Conservation (phyloP, 2,329 filamentous ascomycete genomes). For the Aureobasidium musti region DNA sequence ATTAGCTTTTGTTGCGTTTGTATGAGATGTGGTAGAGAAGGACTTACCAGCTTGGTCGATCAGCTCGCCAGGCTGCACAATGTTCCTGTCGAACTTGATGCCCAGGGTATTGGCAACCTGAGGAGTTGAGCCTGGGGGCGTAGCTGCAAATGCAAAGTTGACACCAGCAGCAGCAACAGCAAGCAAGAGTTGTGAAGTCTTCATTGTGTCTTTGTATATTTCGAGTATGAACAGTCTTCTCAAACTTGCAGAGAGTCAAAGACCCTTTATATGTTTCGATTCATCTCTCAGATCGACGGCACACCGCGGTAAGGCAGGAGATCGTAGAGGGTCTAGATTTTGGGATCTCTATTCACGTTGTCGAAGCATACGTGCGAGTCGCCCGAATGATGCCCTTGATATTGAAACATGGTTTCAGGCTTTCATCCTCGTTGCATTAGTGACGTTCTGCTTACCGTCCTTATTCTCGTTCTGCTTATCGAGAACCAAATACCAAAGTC, state of each 20-base stretch:
- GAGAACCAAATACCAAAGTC: too few species aligned
- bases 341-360: too few species aligned
- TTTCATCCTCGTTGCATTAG: too few species aligned
- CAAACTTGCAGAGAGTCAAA: not conserved
- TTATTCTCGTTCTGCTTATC: too few species aligned
- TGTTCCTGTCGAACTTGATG: not conserved
- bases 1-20: too few species aligned
- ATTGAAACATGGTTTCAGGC: too few species aligned
- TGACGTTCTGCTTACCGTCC: too few species aligned
- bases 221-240: not conserved
- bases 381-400: too few species aligned
- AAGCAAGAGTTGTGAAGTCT: conserved; percentile 6
- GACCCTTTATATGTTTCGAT: not conserved
- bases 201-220: not conserved
- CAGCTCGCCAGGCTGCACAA: conserved; percentile 4
- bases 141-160: not conserved
- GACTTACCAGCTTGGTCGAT: conserved; percentile 6
- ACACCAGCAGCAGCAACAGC: conserved; percentile 6
- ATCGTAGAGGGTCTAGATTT: too few species aligned
- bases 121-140: conserved; percentile 9
- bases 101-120: conserved; percentile 3
- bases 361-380: too few species aligned
- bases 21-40: not conserved
- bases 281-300: not conserved
- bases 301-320: not conserved